Conservation (phyloP, 2,329 filamentous ascomycete species). For the Aureobasidium sp. region DNA sequence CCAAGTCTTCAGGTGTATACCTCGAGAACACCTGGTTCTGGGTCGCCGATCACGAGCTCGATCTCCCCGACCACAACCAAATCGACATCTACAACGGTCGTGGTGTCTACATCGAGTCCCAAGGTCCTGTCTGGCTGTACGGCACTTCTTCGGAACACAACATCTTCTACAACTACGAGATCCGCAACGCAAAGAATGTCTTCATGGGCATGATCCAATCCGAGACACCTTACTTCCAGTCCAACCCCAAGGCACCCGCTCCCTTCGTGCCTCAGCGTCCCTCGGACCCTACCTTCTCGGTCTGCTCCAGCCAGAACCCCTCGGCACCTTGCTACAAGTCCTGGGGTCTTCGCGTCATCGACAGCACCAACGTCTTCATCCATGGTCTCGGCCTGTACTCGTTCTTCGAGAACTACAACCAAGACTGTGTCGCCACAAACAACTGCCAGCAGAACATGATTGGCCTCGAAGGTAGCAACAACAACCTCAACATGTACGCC, state of each 20-base stretch:
- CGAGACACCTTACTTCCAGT: conserved; percentile 64
- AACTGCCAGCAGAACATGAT: conserved; percentile 46
- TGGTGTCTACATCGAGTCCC: conserved; percentile 68
- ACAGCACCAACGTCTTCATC: conserved; percentile 34
- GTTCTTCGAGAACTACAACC: conserved; percentile 51
- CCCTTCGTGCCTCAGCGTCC: conserved; percentile 46
- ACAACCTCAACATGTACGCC: conserved; percentile 38
- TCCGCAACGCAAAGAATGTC: conserved; percentile 50
- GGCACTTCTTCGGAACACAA: conserved; percentile 59
- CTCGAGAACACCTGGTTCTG: conserved; percentile 90
- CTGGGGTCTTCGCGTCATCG: conserved; percentile 35
- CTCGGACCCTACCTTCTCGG: conserved; percentile 36
- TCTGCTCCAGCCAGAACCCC: conserved; percentile 22
- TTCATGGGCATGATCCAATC: conserved; percentile 59
- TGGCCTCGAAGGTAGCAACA: conserved; percentile 32
- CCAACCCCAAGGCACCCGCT: conserved; percentile 48
- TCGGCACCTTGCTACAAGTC: conserved; percentile 26
- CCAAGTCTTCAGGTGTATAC: conserved; percentile 53
- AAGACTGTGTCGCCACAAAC: conserved; percentile 37
- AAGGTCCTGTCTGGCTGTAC: conserved; percentile 67
- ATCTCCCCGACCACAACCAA: conserved; percentile 87
- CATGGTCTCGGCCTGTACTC: conserved; percentile 45
- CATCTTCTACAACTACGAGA: conserved; percentile 62
- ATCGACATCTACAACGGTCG: conserved; percentile 83
- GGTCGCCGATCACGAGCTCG: conserved; percentile 87